Evolutionary conservation across 768 basidiomycete species (phyloP), one percentile per base, ranked within the genome.

Genomic region (Mycena sanguinolenta): DNA sequence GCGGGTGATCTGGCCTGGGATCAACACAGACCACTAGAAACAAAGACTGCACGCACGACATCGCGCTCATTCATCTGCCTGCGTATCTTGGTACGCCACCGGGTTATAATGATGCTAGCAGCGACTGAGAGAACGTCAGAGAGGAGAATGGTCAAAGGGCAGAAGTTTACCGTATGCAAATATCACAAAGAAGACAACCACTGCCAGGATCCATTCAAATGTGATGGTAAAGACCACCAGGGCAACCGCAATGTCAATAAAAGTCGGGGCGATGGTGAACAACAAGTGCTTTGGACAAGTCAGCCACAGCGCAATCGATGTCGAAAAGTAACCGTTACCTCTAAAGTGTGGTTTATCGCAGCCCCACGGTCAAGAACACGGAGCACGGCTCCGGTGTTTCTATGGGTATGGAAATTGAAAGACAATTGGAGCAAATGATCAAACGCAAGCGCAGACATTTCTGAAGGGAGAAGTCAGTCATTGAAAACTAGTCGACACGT

Each of bases 381-480:
- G 16, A 96, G 85, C 13, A 95, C 86, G 76, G 96, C 95, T 30
- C 95, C 96, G 2, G 95, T 95, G 83, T 93, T 96, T 57, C 91
- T 87, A 63, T 87, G 91, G 7, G 89, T 93, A 77, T 92, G 95
- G 87, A 92, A 95, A 6, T 92, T 87, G 72, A 96, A 90, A 1
- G 94, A 94, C 5, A 98, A 88, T 70, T 95, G 93, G 13, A 98
- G 85, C 2, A 98, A 81, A 75, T 97, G 96, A 69, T 96, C 89
- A 81, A 94, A 95, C 13, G 95, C 92, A 61, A 96, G 84, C 75
- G 90, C 86, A 2, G 92, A 92, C 95, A 97, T 96, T 80, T 95
- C 94, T 91, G 73, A 19, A 72, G 39, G 39, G 10, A 21, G 28
- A 60, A 34, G 38, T 67, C 6, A 63, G 65, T 38, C 62, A 65